phyloP scores from a whole-genome alignment of 1,284 basidiomycete genomes.

The Agroathelia rolfsii region DNA sequence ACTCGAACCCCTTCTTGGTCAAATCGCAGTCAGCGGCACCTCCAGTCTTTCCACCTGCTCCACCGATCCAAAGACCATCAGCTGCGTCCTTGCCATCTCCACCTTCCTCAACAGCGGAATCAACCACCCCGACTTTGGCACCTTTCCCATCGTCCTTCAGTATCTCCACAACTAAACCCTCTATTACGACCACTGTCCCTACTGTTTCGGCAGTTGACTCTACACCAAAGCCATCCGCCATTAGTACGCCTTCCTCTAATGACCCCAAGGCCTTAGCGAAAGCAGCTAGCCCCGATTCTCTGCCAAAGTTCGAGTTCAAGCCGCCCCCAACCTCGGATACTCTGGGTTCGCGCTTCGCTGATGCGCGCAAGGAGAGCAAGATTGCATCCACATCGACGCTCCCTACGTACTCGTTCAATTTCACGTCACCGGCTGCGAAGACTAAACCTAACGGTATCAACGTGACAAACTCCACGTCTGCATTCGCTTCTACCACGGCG shows the following conservation, averaged over 20 bases:
- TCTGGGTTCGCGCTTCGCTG: constrained; percentile 24
- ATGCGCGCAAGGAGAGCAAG: constrained; percentile 25
- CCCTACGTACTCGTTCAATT: constrained; percentile 33
- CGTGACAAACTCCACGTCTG: constrained; percentile 9
- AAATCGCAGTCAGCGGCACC: neutral
- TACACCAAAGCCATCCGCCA: constrained; percentile 7
- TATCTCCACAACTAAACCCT: too few relatives aligned
- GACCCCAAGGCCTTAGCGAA: constrained; percentile 25
- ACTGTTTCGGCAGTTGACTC: constrained; percentile 1
- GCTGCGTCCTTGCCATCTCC: too few relatives aligned
- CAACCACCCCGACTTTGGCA: too few relatives aligned
- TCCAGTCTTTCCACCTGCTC: constrained; percentile 2
- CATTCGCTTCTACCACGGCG: constrained; percentile 8
- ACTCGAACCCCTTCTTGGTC: too few relatives aligned
- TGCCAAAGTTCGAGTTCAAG: constrained; percentile 21
- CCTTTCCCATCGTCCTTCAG: neutral
- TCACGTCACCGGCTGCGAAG: constrained; percentile 10
- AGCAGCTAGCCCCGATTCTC: constrained; percentile 16
- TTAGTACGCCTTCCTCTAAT: constrained; percentile 11
- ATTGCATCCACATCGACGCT: constrained; percentile 23
- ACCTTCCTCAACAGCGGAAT: too few relatives aligned
- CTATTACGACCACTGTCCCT: constrained; percentile 8
- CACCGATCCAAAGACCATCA: too few relatives aligned
- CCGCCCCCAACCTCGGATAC: constrained; percentile 19
- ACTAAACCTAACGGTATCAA: constrained; percentile 13